These are phyloP conservation scores for Saururus chinensis DNA, from an alignment of 164 flowering plant species.

Conservation along the genomic window DNA sequence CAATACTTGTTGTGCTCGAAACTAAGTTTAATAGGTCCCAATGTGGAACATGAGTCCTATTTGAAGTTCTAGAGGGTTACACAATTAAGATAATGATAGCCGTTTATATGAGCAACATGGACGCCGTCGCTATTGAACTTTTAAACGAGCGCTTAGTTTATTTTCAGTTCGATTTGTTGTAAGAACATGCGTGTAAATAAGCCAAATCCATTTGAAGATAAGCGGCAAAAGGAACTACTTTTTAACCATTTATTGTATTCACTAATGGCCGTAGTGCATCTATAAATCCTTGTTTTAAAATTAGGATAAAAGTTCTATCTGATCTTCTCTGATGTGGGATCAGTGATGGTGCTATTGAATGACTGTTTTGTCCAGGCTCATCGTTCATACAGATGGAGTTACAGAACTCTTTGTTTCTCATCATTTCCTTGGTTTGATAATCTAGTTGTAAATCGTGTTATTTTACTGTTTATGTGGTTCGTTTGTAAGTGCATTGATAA, in stretches of 20 bases:
- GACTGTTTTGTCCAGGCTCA: no score
- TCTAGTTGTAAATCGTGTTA: no score
- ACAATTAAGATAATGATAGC: no score
- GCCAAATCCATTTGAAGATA: neutral
- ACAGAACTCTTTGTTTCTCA: no score
- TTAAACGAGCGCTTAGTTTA: neutral
- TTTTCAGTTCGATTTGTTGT: neutral
- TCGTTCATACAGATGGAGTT: no score
- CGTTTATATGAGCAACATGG: no score
- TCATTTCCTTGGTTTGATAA: no score
- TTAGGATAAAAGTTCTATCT: no score
- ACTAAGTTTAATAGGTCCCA: no score
- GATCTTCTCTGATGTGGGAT: neutral
- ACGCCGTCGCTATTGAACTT: neutral
- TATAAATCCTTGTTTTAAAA: no score
- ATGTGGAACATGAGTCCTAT: neutral
- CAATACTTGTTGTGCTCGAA: neutral
- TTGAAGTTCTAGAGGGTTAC: neutral
- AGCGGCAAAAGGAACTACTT: neutral
- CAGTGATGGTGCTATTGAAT: neutral
- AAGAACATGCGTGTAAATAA: neutral
- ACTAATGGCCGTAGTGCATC: neutral
- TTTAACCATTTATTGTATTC: neutral
- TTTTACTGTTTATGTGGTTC: neutral
- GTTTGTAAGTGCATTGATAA: no score